Evolutionary conservation across 192 early-diverging fungal genomes (phyloP).

Genomic region (Umbelopsis sp.): DNA sequence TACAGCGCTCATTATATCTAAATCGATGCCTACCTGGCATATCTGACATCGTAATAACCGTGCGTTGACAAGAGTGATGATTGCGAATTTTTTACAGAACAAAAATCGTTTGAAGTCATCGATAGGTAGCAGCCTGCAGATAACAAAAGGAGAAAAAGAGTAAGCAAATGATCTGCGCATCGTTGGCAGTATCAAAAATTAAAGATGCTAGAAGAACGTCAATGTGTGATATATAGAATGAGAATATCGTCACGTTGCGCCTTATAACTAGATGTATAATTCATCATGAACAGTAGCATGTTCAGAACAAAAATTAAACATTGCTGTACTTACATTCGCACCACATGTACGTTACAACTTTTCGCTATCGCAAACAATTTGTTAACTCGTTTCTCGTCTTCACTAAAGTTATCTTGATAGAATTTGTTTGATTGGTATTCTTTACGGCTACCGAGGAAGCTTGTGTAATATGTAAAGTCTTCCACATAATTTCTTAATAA

Average conservation of each 20-base stretch:
- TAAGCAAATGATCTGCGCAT: too few relatives aligned
- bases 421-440: conserved; percentile 70
- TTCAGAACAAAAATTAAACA: not conserved
- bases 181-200: too few relatives aligned
- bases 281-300: not conserved
- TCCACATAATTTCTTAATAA: conserved; percentile 70
- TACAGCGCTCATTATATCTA: not conserved
- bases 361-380: conserved; percentile 77
- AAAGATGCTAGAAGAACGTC: too few relatives aligned
- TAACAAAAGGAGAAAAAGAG: not conserved
- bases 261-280: not conserved
- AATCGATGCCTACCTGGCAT: conserved; percentile 52
- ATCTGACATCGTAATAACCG: conserved; percentile 60
- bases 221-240: too few relatives aligned
- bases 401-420: conserved; percentile 69
- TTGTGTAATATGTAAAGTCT: conserved; percentile 94
- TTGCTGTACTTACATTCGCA: conserved; percentile 57
- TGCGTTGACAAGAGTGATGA: conserved; percentile 82
- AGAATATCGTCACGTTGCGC: too few relatives aligned
- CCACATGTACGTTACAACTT: conserved; percentile 68
- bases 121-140: conserved; percentile 62
- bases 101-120: conserved; percentile 88
- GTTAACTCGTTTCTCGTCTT: conserved; percentile 75
- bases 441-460: conserved; percentile 80
- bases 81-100: conserved; percentile 70